Conservation (phyloP, 2,329 filamentous ascomycete genomes). For the Hortaea werneckii region DNA sequence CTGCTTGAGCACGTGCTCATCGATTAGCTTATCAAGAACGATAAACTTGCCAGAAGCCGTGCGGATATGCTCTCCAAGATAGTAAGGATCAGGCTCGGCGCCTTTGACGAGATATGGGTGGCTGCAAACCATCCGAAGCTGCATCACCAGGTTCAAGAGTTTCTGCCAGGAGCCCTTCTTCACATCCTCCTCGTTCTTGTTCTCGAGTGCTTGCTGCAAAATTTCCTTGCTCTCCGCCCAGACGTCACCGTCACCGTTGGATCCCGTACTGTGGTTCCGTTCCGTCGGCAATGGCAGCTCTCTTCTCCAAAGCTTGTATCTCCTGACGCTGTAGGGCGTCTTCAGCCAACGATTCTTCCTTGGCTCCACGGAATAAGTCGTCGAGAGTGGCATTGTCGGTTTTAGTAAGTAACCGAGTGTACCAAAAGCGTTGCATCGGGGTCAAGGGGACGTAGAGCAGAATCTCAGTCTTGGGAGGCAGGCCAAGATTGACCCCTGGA, state of each 20-base stretch:
- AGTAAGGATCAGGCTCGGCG: constrained; percentile 37
- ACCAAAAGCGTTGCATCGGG: constrained; percentile 50
- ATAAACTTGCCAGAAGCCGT: constrained; percentile 48
- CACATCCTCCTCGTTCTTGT: constrained; percentile 20
- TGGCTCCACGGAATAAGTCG: constrained; percentile 41
- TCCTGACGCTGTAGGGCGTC: constrained; percentile 27
- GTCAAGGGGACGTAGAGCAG: constrained; percentile 49
- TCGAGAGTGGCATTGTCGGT: constrained; percentile 42
- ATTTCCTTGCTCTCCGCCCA: constrained; percentile 40
- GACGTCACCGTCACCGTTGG: constrained; percentile 7
- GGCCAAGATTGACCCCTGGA: constrained; percentile 42
- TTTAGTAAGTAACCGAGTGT: constrained; percentile 46
- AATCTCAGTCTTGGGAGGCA: constrained; percentile 49
- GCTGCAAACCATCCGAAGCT: constrained; percentile 46
- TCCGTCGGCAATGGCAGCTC: constrained; percentile 22
- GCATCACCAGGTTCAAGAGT: constrained; percentile 39
- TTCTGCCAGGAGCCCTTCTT: constrained; percentile 25
- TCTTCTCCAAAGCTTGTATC: constrained; percentile 19
- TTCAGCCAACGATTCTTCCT: constrained; percentile 31
- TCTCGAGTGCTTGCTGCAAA: constrained; percentile 28
- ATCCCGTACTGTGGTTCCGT: constrained; percentile 20
- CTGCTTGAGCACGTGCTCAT: constrained; percentile 39
- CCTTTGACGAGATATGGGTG: constrained; percentile 44
- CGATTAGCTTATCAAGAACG: constrained; percentile 42
- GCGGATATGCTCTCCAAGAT: constrained; percentile 38